Conservation (phyloP, 495 filamentous ascomycete genomes). For the Venustampulla echinocandica region DNA sequence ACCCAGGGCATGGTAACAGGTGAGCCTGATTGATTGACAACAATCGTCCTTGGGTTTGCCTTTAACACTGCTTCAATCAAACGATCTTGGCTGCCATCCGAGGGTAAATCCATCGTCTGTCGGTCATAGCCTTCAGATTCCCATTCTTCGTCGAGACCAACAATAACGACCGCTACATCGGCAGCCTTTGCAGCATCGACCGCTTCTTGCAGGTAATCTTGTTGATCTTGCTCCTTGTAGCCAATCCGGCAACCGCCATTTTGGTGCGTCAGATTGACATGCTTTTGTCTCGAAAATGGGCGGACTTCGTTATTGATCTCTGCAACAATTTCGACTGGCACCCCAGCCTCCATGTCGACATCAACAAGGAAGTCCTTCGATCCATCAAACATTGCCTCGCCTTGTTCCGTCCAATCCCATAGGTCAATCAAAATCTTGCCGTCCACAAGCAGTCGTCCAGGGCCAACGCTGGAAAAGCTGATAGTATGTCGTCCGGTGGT, state of each 20-base stretch:
- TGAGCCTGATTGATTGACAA: slow-evolving; percentile 78
- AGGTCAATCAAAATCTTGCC: slow-evolving; percentile 64
- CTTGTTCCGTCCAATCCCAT: slow-evolving; percentile 60
- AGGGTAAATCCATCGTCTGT: slow-evolving; percentile 72
- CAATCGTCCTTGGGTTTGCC: slow-evolving; percentile 64
- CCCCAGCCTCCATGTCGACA: slow-evolving; percentile 40
- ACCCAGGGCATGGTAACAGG: slow-evolving; percentile 84
- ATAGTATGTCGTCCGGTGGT: slow-evolving; percentile 60
- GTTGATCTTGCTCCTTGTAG: slow-evolving; percentile 57
- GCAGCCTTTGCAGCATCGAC: slow-evolving; percentile 56
- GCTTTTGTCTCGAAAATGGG: slow-evolving; percentile 40
- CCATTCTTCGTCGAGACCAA: slow-evolving; percentile 79
- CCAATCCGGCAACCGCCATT: slow-evolving; percentile 74
- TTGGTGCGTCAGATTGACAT: slow-evolving; percentile 43
- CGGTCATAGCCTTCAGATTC: slow-evolving; percentile 83
- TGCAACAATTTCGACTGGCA: slow-evolving; percentile 40
- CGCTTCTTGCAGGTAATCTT: slow-evolving; percentile 64
- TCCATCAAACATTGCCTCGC: slow-evolving; percentile 53
- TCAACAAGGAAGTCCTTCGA: slow-evolving; percentile 47
- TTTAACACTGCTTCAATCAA: slow-evolving; percentile 60
- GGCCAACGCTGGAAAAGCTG: slow-evolving; percentile 67
- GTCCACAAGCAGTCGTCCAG: slow-evolving; percentile 60
- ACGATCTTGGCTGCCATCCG: slow-evolving; percentile 60
- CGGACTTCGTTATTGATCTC: slow-evolving; percentile 57
- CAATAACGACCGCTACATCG: slow-evolving; percentile 71